Conservation (phyloP, 306 rosid species). For the Medicago arabica region DNA sequence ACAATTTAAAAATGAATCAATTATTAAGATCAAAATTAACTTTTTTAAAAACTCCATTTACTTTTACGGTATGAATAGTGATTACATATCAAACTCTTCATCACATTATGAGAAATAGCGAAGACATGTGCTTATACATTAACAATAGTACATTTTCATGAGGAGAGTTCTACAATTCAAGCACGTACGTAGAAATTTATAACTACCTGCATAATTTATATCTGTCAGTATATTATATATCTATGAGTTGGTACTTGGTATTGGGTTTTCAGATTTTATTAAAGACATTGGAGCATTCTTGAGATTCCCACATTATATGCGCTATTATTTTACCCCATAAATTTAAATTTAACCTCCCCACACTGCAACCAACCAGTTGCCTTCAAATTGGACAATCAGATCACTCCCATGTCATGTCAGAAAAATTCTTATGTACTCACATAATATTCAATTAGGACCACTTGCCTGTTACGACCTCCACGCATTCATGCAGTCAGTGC, state of each 20-base stretch:
- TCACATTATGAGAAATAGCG: neutral
- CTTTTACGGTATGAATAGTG: neutral
- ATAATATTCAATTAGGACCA: too few species aligned
- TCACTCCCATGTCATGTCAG: too few species aligned
- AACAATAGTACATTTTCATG: neutral
- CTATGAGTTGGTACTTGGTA: neutral
- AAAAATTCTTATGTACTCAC: too few species aligned
- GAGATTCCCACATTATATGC: neutral
- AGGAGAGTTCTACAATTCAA: neutral
- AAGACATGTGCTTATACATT: slow-evolving; percentile 1
- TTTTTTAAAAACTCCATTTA: too few species aligned
- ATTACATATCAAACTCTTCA: neutral
- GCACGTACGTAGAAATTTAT: neutral
- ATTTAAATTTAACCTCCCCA: neutral
- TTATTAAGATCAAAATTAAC: too few species aligned
- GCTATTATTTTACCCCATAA: slow-evolving; percentile 1
- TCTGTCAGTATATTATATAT: neutral
- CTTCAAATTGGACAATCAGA: neutral
- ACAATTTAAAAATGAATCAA: too few species aligned
- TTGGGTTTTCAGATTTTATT: neutral
- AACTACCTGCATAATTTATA: neutral
- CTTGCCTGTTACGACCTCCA: too few species aligned
- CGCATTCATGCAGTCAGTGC: too few species aligned
- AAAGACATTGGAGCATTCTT: slow-evolving; percentile 28
- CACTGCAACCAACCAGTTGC: neutral